Evolutionary conservation across 257 asterid species (phyloP).

Genomic region (Solanum megistacrolobum): DNA sequence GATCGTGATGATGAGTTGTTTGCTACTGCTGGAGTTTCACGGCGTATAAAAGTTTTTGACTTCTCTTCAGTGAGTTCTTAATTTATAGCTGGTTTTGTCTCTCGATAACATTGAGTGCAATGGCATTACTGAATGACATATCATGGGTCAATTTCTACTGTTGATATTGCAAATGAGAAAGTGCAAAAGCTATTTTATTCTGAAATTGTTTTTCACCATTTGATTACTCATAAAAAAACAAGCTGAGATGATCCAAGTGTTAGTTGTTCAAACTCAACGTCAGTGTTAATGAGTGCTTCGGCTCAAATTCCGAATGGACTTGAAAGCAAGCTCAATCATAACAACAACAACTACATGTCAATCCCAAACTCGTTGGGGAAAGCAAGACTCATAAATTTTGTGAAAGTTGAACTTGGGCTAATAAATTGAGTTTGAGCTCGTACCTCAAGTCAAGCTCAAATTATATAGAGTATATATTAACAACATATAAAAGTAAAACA

Average conservation of each 20-base stretch:
- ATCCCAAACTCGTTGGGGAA: background rate
- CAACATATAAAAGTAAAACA: background rate
- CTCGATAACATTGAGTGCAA: background rate
- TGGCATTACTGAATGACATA: background rate
- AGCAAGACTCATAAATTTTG: background rate
- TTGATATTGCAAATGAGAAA: background rate
- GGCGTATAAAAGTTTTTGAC: conserved; percentile 39
- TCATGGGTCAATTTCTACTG: background rate
- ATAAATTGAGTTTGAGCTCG: background rate
- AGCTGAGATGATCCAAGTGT: background rate
- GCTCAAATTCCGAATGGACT: background rate
- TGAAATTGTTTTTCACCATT: background rate
- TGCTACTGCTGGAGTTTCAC: conserved; percentile 57
- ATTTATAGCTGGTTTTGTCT: background rate
- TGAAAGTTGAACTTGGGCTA: background rate
- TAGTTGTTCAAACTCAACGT: background rate
- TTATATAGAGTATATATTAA: background rate
- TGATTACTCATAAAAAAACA: background rate
- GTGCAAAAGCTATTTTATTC: background rate
- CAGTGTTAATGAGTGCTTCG: background rate
- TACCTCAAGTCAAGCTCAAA: background rate
- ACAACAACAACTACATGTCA: background rate
- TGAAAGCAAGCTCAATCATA: background rate
- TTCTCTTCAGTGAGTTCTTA: conserved; percentile 30
- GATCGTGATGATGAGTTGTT: conserved; percentile 45